These are phyloP conservation scores for Lasiodiplodia sp. DNA, from an alignment of 2,329 filamentous ascomycete genomes.

Conservation along the genomic window DNA sequence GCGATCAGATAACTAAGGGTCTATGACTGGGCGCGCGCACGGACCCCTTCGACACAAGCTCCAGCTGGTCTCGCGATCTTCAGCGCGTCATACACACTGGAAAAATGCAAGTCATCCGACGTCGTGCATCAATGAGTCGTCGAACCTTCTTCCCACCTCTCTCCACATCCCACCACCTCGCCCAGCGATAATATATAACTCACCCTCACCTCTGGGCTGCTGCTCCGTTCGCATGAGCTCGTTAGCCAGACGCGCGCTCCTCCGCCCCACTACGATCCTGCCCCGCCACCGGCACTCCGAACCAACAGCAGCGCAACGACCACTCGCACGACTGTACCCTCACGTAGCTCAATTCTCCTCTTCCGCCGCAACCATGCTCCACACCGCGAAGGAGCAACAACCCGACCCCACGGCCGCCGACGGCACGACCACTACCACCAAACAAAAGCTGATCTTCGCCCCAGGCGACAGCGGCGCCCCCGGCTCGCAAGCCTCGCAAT, in stretches of 20 bases:
- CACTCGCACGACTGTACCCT: not conserved
- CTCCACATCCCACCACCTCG: not conserved
- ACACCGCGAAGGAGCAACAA: not conserved
- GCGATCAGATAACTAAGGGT: too few species aligned
- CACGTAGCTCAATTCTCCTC: conserved; percentile 2
- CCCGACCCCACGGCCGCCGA: conserved; percentile 4
- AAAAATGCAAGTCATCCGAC: not conserved
- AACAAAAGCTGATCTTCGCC: conserved; percentile 61
- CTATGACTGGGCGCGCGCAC: too few species aligned
- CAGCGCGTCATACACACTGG: not conserved
- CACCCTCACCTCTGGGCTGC: too few species aligned
- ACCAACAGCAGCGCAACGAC: not conserved
- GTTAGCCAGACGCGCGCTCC: not conserved
- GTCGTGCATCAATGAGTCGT: conserved; percentile 1
- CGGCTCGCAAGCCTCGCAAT: conserved; percentile 73
- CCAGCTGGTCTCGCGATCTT: not conserved
- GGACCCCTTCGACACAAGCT: too few species aligned
- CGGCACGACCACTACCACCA: not conserved
- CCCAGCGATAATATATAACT: not conserved
- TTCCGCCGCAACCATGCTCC: not conserved
- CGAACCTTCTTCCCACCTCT: not conserved
- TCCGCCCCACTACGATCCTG: not conserved
- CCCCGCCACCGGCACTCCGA: not conserved
- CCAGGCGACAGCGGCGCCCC: conserved; percentile 63
- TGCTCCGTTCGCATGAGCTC: conserved; percentile 1